Evolutionary conservation across 2,329 filamentous ascomycete species (phyloP).

Genomic region (Cladophialophora yegresii): DNA sequence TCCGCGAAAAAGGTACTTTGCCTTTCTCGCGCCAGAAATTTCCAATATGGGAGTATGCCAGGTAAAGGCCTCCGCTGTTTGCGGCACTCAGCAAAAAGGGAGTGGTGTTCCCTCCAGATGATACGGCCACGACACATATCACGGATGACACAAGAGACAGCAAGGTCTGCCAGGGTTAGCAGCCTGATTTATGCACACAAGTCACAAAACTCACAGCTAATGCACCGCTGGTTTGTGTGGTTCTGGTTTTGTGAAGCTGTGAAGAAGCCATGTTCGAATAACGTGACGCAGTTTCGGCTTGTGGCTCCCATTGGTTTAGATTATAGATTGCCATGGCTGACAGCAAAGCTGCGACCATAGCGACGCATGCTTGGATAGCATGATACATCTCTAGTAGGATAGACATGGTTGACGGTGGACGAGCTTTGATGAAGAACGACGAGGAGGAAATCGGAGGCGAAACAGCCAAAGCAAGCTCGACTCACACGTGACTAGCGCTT

Average conservation of each 20-base stretch:
- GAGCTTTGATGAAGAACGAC: background rate
- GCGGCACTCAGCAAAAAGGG: constrained; percentile 25
- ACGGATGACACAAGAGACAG: constrained; percentile 22
- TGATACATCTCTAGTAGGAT: constrained; percentile 26
- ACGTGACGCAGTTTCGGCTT: constrained; percentile 27
- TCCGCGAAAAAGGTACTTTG: constrained; percentile 25
- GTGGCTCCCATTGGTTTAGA: constrained; percentile 27
- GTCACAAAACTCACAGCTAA: constrained; percentile 26
- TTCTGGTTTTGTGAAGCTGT: constrained; percentile 33
- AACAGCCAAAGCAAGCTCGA: background rate
- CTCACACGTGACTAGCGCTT: background rate
- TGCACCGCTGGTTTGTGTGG: constrained; percentile 29
- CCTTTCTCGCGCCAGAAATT: constrained; percentile 29
- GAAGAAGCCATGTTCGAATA: constrained; percentile 27
- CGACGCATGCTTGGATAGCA: constrained; percentile 22
- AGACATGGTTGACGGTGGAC: constrained; percentile 18
- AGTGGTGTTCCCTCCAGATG: constrained; percentile 11
- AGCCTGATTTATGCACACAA: background rate
- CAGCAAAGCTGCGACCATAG: constrained; percentile 21
- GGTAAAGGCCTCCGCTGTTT: constrained; percentile 20
- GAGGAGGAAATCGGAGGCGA: background rate
- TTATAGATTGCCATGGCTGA: constrained; percentile 32
- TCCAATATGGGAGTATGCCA: constrained; percentile 25
- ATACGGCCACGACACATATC: constrained; percentile 20
- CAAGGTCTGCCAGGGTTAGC: constrained; percentile 14